Conservation (phyloP, 2,329 filamentous ascomycete species). For the Apiospora koreana region DNA sequence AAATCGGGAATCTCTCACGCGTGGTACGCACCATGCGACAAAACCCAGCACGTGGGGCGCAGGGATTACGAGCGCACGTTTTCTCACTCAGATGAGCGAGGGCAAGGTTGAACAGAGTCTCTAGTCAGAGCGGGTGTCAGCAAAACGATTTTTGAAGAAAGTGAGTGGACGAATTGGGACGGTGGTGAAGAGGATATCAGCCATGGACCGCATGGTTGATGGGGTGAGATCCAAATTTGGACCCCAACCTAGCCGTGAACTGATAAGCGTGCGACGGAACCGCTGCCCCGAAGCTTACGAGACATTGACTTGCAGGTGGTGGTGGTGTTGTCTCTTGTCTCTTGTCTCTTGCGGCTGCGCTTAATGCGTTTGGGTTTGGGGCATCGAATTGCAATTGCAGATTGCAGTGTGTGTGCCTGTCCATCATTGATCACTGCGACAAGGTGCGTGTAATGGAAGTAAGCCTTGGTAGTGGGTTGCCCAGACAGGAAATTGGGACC, state of each 20-base stretch:
- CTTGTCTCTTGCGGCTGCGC: not conserved
- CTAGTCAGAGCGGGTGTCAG: slow-evolving; percentile 1
- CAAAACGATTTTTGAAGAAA: not conserved
- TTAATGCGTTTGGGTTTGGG: not conserved
- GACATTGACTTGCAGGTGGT: not conserved
- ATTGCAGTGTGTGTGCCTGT: not conserved
- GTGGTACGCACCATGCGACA: not conserved
- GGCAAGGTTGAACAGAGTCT: not conserved
- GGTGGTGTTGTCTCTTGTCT: too few species aligned
- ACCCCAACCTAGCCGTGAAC: slow-evolving; percentile 14
- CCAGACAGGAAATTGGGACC: not conserved
- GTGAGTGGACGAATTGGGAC: not conserved
- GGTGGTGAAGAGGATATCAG: not conserved
- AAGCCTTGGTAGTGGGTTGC: not conserved
- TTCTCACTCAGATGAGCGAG: not conserved
- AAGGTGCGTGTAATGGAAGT: not conserved
- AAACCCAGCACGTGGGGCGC: slow-evolving; percentile 1
- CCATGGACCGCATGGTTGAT: not conserved
- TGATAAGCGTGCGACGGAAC: not conserved
- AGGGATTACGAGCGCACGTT: not conserved
- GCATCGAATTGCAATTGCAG: not conserved
- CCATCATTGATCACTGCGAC: not conserved
- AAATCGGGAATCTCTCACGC: not conserved
- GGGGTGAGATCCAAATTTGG: slow-evolving; percentile 18
- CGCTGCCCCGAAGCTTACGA: slow-evolving; percentile 3